A percentile compares a stretch with the other conserved stretches of the same genome.
Conservation (phyloP, 108 stramenopile genomes). For the Hondaea fermentalgiana region DNA sequence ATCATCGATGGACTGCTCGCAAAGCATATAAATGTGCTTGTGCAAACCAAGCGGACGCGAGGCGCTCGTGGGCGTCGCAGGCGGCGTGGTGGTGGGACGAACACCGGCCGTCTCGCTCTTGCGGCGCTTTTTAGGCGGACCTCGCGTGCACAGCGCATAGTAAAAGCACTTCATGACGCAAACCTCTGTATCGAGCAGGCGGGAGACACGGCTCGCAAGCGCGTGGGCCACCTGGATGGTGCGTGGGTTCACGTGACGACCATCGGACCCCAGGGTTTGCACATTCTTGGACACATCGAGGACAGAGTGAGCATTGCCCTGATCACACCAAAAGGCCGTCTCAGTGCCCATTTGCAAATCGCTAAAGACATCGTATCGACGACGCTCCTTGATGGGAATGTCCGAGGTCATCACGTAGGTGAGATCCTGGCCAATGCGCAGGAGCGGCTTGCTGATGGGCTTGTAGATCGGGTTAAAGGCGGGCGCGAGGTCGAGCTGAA, state of each 20-base stretch:
- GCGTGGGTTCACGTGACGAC: neutral
- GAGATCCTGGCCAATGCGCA: neutral
- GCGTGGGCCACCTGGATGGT: conserved; percentile 17
- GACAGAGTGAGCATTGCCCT: neutral
- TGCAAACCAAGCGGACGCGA: neutral
- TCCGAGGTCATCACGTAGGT: neutral
- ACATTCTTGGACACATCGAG: neutral
- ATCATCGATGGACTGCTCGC: neutral
- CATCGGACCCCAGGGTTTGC: neutral
- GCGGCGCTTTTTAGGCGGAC: neutral
- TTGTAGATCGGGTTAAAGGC: conserved; percentile 71
- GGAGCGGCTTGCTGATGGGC: conserved; percentile 69
- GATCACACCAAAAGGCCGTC: neutral
- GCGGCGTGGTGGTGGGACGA: neutral
- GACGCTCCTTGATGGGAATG: neutral
- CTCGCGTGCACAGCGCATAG: neutral
- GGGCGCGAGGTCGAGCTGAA: too few species aligned
- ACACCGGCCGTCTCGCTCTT: neutral
- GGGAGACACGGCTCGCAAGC: neutral
- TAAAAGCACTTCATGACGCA: neutral
- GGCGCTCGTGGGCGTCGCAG: neutral
- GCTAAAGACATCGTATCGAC: neutral
- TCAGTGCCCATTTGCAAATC: neutral
- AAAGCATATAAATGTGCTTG: conserved; percentile 17
- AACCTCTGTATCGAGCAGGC: neutral